Conservation (phyloP, 176 grass and related monocot genomes). For the Oryza brachyantha region DNA sequence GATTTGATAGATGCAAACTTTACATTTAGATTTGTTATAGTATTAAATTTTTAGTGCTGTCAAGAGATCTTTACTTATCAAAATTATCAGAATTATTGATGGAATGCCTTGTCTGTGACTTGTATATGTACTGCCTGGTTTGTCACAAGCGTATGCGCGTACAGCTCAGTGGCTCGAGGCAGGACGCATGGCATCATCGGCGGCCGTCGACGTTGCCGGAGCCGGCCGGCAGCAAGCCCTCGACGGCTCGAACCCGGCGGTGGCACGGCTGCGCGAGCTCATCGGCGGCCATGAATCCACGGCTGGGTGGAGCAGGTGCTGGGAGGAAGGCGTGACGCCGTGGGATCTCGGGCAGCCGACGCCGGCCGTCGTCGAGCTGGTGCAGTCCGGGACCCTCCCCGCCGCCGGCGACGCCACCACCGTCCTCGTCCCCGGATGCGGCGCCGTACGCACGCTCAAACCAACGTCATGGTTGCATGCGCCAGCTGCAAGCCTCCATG, state of each 20-base stretch:
- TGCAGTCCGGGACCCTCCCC: conserved; percentile 40
- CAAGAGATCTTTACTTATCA: too few relatives aligned
- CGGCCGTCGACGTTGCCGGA: not conserved
- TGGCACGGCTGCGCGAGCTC: not conserved
- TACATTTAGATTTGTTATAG: too few relatives aligned
- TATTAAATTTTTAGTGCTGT: too few relatives aligned
- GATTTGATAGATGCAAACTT: not conserved
- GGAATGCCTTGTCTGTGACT: too few relatives aligned
- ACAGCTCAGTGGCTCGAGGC: not conserved
- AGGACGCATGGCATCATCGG: not conserved
- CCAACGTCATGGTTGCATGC: too few relatives aligned
- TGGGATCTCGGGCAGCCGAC: conserved; percentile 54
- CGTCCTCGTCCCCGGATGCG: conserved; percentile 59
- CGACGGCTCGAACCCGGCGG: conserved; percentile 30
- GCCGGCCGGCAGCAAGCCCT: not conserved
- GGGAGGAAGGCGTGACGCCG: conserved; percentile 60
- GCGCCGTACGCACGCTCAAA: conserved; percentile 30
- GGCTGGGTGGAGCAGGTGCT: conserved; percentile 57
- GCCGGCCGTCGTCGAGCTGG: conserved; percentile 48
- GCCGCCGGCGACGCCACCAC: conserved; percentile 11
- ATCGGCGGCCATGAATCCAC: not conserved
- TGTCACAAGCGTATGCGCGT: not conserved
- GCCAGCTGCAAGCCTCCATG: too few relatives aligned
- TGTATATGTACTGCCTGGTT: too few relatives aligned
- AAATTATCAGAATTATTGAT: too few relatives aligned